Evolutionary conservation across 129 eudicot species (phyloP).

Genomic region (Arctium lappa): DNA sequence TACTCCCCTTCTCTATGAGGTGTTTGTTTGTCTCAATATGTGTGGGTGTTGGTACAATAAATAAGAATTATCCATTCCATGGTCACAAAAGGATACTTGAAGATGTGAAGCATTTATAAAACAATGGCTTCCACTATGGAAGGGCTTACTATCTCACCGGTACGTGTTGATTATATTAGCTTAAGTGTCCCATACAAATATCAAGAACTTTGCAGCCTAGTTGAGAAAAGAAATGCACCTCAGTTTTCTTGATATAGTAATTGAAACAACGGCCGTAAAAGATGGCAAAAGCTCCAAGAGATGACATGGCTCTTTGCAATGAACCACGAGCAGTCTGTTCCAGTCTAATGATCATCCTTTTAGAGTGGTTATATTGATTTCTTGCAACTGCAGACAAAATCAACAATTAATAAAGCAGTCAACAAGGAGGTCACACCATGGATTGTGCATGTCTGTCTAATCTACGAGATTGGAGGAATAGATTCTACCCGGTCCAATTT

Average conservation of each 20-base stretch:
- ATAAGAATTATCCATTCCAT: not conserved
- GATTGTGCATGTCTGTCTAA: not conserved
- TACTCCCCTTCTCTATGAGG: not conserved
- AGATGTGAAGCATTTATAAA: not conserved
- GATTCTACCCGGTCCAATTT: not conserved
- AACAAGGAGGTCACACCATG: not conserved
- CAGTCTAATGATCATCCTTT: constrained; percentile 69
- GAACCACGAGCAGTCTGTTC: constrained; percentile 73
- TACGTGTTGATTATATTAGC: not conserved
- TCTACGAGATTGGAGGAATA: not conserved
- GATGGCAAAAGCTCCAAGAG: constrained; percentile 73
- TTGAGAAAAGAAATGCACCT: constrained; percentile 39
- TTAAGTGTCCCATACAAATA: not conserved
- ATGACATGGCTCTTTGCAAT: constrained; percentile 70
- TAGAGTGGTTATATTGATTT: constrained; percentile 52
- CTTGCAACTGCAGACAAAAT: constrained; percentile 43
- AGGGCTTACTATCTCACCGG: not conserved
- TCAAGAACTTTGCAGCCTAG: not conserved
- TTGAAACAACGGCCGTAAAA: constrained; percentile 78
- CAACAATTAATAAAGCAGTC: not conserved
- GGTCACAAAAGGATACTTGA: not conserved
- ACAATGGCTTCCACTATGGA: not conserved
- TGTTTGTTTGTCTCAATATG: not conserved
- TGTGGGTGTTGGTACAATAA: not conserved
- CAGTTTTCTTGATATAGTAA: constrained; percentile 65